Conservation (phyloP, 1,139 yeast genomes). For the Protomyces arabidopsidicola region DNA sequence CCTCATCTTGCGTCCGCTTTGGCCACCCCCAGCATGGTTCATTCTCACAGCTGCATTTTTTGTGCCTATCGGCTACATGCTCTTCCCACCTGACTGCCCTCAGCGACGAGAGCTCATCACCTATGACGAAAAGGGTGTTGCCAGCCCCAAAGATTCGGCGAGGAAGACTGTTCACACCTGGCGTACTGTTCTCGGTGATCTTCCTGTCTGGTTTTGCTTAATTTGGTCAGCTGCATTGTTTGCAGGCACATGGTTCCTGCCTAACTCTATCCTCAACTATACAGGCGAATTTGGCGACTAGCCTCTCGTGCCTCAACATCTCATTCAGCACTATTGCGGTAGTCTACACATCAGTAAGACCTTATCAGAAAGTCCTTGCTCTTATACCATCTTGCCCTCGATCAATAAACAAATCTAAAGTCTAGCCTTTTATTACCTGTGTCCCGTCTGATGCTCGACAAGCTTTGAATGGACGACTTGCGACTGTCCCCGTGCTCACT, state of each 20-base stretch:
- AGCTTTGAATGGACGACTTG: background rate
- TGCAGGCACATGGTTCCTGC: background rate
- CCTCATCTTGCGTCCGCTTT: background rate
- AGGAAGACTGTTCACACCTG: background rate
- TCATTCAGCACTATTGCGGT: background rate
- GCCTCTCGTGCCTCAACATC: no score
- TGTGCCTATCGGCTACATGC: background rate
- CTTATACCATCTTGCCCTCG: no score
- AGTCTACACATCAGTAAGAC: background rate
- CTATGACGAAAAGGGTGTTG: background rate
- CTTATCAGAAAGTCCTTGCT: background rate
- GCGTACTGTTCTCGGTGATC: background rate
- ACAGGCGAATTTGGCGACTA: background rate
- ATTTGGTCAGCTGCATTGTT: background rate
- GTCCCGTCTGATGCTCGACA: constrained; percentile 37
- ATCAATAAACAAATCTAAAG: constrained; percentile 42
- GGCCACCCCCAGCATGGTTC: background rate
- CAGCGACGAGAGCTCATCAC: background rate
- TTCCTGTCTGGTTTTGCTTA: background rate
- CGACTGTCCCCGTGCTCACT: background rate
- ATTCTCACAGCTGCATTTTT: background rate
- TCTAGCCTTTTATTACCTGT: constrained; percentile 56
- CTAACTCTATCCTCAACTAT: constrained; percentile 22
- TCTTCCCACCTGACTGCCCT: background rate
- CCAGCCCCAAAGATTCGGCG: background rate